Evolutionary conservation across 2,329 filamentous ascomycete genomes (phyloP).

Genomic region (Podosphaera leucotricha): DNA sequence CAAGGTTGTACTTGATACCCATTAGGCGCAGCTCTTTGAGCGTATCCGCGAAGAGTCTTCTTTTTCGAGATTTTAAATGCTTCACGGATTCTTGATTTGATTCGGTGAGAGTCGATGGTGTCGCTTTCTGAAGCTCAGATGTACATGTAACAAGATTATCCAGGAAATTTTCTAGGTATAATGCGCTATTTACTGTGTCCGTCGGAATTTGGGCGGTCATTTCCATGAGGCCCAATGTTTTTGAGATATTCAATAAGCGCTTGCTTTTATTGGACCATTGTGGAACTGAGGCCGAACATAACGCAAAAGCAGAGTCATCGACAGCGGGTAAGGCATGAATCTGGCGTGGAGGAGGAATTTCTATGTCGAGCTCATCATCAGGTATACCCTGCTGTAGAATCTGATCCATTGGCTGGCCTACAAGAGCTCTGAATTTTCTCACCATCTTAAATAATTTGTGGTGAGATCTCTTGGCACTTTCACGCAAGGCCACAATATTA

Average conservation of each 20-base stretch:
- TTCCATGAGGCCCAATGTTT: constrained; percentile 53
- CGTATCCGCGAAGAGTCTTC: constrained; percentile 73
- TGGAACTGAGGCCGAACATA: constrained; percentile 14
- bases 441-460: constrained; percentile 80
- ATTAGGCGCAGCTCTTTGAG: constrained; percentile 64
- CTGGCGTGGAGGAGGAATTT: not conserved
- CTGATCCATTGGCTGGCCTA: constrained; percentile 50
- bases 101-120: constrained; percentile 56
- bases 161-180: constrained; percentile 44
- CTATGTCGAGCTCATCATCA: constrained; percentile 16
- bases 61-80: constrained; percentile 75
- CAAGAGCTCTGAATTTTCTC: constrained; percentile 61
- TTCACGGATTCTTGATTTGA: constrained; percentile 70
- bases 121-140: constrained; percentile 56
- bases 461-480: constrained; percentile 78
- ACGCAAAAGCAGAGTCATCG: constrained; percentile 10
- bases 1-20: constrained; percentile 70
- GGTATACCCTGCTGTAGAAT: constrained; percentile 37
- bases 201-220: constrained; percentile 31
- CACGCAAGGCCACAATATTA: constrained; percentile 69
- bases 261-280: constrained; percentile 25
- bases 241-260: constrained; percentile 45
- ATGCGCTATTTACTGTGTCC: constrained; percentile 29
- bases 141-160: constrained; percentile 42
- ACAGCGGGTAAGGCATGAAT: constrained; percentile 2